Conservation (phyloP, 2,329 filamentous ascomycete species). For the Colletotrichum kahawae region DNA sequence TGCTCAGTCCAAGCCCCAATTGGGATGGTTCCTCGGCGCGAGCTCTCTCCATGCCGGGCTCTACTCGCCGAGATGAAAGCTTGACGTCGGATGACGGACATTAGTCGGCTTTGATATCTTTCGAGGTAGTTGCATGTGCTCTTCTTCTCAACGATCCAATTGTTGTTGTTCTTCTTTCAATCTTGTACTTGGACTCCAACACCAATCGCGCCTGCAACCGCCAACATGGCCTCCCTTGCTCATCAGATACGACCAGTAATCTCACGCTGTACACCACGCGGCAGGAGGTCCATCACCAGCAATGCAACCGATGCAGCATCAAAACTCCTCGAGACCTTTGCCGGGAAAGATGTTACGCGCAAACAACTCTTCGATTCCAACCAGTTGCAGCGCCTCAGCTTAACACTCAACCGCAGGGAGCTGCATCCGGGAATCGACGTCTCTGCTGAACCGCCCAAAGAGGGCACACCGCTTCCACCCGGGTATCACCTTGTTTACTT, state of each 20-base stretch:
- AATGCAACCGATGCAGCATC: slow-evolving; percentile 28
- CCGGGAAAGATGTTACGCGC: slow-evolving; percentile 29
- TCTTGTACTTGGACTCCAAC: not conserved
- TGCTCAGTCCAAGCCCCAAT: not conserved
- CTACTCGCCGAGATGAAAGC: not conserved
- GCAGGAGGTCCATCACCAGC: not conserved
- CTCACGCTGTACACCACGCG: not conserved
- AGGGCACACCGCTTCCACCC: slow-evolving; percentile 57
- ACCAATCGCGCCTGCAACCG: not conserved
- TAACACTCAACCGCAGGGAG: slow-evolving; percentile 58
- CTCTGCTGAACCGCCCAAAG: slow-evolving; percentile 38
- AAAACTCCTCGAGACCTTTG: slow-evolving; percentile 35
- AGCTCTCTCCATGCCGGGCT: not conserved
- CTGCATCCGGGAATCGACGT: slow-evolving; percentile 43
- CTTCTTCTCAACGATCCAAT: not conserved
- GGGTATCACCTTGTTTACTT: slow-evolving; percentile 71
- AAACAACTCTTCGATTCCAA: slow-evolving; percentile 64
- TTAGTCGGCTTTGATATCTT: no score
- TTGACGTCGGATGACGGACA: not conserved
- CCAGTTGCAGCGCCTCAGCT: slow-evolving; percentile 65
- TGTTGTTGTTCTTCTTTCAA: not conserved
- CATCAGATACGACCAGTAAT: not conserved
- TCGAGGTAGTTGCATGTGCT: not conserved
- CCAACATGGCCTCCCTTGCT: not conserved
- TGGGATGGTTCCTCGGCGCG: not conserved